Evolutionary conservation across 805 yeast genomes (phyloP), one percentile per base, ranked within the genome.

Genomic region (Candida insectalens): DNA sequence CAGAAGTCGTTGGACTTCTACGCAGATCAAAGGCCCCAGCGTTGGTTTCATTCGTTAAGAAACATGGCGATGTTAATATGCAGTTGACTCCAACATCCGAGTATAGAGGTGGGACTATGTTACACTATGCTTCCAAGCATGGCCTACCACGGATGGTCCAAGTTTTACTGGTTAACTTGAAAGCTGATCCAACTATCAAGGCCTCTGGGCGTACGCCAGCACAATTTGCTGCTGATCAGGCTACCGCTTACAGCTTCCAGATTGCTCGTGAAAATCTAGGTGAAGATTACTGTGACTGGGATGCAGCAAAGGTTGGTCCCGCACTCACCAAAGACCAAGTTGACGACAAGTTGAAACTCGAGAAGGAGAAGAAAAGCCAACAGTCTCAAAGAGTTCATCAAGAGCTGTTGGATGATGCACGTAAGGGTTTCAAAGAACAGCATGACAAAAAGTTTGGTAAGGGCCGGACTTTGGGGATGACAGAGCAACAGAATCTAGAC

Each of bases 11-110:
- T 1, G 54, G 63, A 2, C 60, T 78, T 19, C 50, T 89, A 39
- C 81, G 77, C 46, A 80, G 77, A 44, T 80, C 85, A 4, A 79
- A 77, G 45, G 83, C 87, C 0, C 94, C 95, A 1, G 70, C 81
- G 19, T 52, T 92, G 27, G 58, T 80, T 1, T 58, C 74, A 1
- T 83, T 74, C 47, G 39, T 88, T 33, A 69, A 67, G 37, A 71
- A 74, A 40, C 65, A 83, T 45, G 65, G 67, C 1, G 60, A 65
- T 28, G 63, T 69, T 6, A 66, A 83, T 40, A 71, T 75, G 40
- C 31, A 29, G 14, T 53, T 89, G 4, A 54, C 65, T 23, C 95
- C 96, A 0, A 55, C 50, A 6, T 41, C 59, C 0, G 71, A 67
- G 36, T 79, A 68, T 45, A 44, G 52, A 8, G 57, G 63, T 9